Evolutionary conservation across 2,329 filamentous ascomycete genomes (phyloP).

Genomic region (Zymoseptoria brevis): DNA sequence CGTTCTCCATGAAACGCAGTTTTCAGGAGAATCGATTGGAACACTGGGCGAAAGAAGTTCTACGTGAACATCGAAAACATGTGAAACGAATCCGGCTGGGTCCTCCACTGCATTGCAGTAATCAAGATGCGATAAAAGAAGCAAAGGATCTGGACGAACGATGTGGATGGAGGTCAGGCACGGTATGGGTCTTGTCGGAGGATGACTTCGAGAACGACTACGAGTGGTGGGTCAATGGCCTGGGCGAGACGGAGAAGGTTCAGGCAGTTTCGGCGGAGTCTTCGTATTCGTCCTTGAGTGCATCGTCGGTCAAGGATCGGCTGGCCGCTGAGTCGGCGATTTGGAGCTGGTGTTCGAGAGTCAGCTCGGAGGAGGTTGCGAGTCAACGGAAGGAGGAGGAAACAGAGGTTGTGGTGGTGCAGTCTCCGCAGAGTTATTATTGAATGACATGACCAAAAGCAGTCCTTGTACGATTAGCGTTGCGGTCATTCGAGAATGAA

Average conservation of each 20-base stretch:
- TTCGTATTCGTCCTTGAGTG: background rate
- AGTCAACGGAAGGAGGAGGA: background rate
- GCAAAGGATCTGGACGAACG: slow-evolving; percentile 6
- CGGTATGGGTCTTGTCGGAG: slow-evolving; percentile 10
- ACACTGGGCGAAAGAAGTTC: slow-evolving; percentile 6
- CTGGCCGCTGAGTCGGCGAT: background rate
- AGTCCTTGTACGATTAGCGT: too few relatives aligned
- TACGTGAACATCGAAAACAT: slow-evolving; percentile 8
- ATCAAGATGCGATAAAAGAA: slow-evolving; percentile 6
- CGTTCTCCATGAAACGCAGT: slow-evolving; percentile 9
- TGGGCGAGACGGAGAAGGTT: slow-evolving; percentile 8
- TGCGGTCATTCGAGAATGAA: too few relatives aligned
- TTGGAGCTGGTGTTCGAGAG: background rate
- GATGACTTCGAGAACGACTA: slow-evolving; percentile 8
- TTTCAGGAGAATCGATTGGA: slow-evolving; percentile 5
- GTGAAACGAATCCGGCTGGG: slow-evolving; percentile 5
- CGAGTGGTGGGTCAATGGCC: slow-evolving; percentile 10
- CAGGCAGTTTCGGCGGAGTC: background rate
- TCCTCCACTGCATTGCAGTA: slow-evolving; percentile 8
- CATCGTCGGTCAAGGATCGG: background rate
- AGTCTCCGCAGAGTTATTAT: background rate
- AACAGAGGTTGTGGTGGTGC: background rate
- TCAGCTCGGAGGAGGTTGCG: background rate
- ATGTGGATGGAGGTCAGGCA: slow-evolving; percentile 4
- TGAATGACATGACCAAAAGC: background rate